phyloP scores from a whole-genome alignment of 1,284 basidiomycete genomes.

The Melanopsichium pennsylvanicum region DNA sequence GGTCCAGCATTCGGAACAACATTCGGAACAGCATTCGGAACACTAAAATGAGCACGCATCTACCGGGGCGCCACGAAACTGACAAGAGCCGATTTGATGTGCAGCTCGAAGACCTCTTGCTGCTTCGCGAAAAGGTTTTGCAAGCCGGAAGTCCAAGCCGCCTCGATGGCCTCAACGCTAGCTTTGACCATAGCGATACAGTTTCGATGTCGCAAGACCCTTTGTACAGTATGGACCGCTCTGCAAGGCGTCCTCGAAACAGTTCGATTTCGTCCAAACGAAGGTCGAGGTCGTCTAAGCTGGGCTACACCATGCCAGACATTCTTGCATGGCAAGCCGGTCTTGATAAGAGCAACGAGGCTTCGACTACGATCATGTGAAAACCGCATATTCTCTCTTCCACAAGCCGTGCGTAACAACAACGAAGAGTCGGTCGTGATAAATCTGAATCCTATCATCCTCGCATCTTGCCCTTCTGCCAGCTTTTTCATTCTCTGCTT shows the following conservation, averaged over 20 bases:
- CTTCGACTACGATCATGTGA: neutral
- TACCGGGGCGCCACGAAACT: neutral
- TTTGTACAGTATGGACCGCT: neutral
- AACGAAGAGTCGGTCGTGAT: too few relatives aligned
- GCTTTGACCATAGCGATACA: neutral
- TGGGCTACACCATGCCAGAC: constrained; percentile 29
- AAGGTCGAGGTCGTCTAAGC: constrained; percentile 12
- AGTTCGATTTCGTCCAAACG: constrained; percentile 5
- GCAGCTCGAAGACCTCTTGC: constrained; percentile 19
- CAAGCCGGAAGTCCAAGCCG: constrained; percentile 6
- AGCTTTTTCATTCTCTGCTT: too few relatives aligned
- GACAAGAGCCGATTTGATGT: constrained; percentile 15
- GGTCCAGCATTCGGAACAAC: constrained; percentile 4
- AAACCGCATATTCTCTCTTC: too few relatives aligned
- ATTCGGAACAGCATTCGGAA: neutral
- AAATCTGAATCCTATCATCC: too few relatives aligned
- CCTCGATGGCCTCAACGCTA: constrained; percentile 1
- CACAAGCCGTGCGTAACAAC: too few relatives aligned
- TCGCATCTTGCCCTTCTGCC: too few relatives aligned
- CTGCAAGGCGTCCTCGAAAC: neutral
- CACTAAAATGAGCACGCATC: neutral
- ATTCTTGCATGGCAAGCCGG: constrained; percentile 37
- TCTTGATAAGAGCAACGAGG: neutral
- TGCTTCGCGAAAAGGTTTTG: constrained; percentile 16
- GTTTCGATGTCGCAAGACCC: neutral